These are phyloP conservation scores for Candida silvicultrix DNA, from an alignment of 805 yeast genomes.

Conservation along the genomic window DNA sequence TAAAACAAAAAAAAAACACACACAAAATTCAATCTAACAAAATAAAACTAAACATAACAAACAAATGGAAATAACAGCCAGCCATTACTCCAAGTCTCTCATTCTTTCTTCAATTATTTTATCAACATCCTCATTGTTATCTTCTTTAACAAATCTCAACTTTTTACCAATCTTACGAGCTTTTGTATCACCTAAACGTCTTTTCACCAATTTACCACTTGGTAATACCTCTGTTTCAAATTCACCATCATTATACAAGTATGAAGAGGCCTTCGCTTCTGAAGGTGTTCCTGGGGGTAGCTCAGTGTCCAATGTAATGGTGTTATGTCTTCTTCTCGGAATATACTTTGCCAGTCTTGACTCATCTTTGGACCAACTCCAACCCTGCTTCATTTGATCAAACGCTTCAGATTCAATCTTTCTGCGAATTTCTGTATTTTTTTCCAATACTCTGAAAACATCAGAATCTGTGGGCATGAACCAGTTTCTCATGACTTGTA, in stretches of 20 bases:
- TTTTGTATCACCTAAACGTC: constrained; percentile 23
- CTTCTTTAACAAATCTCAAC: constrained; percentile 27
- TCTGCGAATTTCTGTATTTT: constrained; percentile 56
- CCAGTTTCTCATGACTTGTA: constrained; percentile 50
- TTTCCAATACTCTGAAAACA: constrained; percentile 70
- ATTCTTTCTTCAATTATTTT: constrained; percentile 47
- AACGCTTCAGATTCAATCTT: constrained; percentile 69
- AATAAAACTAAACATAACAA: background rate
- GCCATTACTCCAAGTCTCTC: constrained; percentile 26
- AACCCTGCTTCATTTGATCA: constrained; percentile 69
- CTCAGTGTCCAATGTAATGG: constrained; percentile 31
- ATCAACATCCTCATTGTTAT: constrained; percentile 39
- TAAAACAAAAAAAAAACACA: too few species aligned
- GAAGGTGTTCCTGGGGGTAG: constrained; percentile 43
- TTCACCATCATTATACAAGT: constrained; percentile 19
- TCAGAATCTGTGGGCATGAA: constrained; percentile 71
- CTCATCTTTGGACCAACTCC: constrained; percentile 58
- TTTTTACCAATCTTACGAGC: constrained; percentile 31
- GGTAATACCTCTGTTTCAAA: constrained; percentile 59
- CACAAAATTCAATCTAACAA: too few species aligned
- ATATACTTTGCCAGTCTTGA: constrained; percentile 15
- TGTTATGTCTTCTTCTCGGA: constrained; percentile 17
- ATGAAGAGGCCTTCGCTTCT: constrained; percentile 25
- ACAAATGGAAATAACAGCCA: background rate
- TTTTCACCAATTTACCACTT: constrained; percentile 60